Conservation (phyloP, 2,329 filamentous ascomycete species). For the Tolypocladium amazonense region DNA sequence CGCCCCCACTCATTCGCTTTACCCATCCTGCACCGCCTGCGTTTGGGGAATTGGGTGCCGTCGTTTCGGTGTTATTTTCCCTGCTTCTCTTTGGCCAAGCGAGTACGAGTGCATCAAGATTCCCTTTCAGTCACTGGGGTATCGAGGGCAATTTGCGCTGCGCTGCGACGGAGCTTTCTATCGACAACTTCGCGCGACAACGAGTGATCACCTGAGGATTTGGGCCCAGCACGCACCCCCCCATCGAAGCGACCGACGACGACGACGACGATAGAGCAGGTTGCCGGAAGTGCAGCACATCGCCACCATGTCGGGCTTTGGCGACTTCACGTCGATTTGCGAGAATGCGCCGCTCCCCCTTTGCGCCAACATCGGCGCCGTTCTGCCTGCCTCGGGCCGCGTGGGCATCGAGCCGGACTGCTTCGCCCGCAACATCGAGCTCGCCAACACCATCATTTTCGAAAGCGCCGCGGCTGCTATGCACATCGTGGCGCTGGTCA, state of each 20-base stretch:
- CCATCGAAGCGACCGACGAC: not conserved
- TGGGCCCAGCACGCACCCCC: not conserved
- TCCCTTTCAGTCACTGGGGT: not conserved
- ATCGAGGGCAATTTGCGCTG: not conserved
- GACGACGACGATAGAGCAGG: not conserved
- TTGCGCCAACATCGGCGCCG: conserved; percentile 74
- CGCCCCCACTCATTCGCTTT: not conserved
- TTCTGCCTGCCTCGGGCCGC: conserved; percentile 54
- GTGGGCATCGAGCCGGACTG: conserved; percentile 81
- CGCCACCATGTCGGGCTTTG: conserved; percentile 65
- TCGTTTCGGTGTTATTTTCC: not conserved
- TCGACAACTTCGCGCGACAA: not conserved
- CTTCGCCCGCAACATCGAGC: conserved; percentile 88
- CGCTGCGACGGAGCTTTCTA: not conserved
- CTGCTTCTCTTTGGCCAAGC: not conserved
- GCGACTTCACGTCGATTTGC: conserved; percentile 84
- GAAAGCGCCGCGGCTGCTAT: conserved; percentile 83
- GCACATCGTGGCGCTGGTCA: conserved; percentile 80
- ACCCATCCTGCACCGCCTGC: not conserved
- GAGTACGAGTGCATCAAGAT: not conserved
- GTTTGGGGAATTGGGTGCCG: not conserved
- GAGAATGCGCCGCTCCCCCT: conserved; percentile 73
- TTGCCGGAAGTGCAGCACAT: not conserved
- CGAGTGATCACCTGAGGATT: not conserved
- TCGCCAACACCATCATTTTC: conserved; percentile 98